Evolutionary conservation across 768 basidiomycete genomes (phyloP), one percentile per base, ranked within the genome.

Genomic region (Termitomyces sp.): DNA sequence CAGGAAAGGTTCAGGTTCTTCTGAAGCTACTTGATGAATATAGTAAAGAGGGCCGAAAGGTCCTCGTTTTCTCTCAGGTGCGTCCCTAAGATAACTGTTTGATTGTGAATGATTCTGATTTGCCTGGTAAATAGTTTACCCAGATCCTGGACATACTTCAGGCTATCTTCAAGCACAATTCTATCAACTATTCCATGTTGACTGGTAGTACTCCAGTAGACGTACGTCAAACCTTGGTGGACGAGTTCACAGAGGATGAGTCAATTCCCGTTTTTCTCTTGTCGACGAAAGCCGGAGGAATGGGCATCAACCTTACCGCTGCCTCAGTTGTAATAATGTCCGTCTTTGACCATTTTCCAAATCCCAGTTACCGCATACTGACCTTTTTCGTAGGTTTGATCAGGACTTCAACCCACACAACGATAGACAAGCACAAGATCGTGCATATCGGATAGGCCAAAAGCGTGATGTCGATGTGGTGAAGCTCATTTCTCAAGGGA

Each of bases 321-420:
- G 95, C 96, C 1, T 94, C 91, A 45, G 94, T 94, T 40, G 96
- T 99, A 42, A 89, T 98, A 65, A 89, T 94, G 89, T 89, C 59
- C 45, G 84, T 69, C 40, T 33, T 14, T 33, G 65, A 5, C 54
- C 59, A 50, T 48, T 54, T 48, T 33, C 15, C 15, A 14, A 47
- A 7, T 45, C 31, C n/a, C 42, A 28, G 17, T 38, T 43, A 26
- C 28, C 54, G 2, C 23, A 23, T 26, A 54, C 26, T 54, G 8
- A 30, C 12, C 28, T 43, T 51, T 69, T 56, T 9, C 43, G 30
- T 57, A 90, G 88, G 84, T 97, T 94, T 67, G 96, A 99, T 68
- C 94, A 96, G 67, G 96, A 98, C 69, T 99, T 98, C 73, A 98
- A 98, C 68, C 91, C 91, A 3, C 91, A 94, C 73, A 99, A 99